Evolutionary conservation across 73 alveolate genomes (phyloP).

Genomic region (Paramecium sonneborni): DNA sequence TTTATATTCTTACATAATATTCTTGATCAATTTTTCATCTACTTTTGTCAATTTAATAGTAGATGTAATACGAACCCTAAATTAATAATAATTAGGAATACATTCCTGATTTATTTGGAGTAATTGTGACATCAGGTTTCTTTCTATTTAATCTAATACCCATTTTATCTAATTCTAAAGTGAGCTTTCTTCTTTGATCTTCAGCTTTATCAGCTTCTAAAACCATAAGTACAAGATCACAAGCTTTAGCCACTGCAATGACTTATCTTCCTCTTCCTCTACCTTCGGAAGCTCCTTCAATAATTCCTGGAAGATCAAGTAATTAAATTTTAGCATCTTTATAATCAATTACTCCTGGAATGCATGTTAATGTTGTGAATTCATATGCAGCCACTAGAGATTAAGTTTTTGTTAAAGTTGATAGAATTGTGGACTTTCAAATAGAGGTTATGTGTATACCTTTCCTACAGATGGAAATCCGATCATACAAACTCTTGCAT

Average conservation of each 20-base stretch:
- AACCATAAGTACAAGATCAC: constrained; percentile 98
- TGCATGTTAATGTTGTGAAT: constrained; percentile 99
- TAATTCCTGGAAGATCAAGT: constrained; percentile 99
- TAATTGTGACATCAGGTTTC: constrained; percentile 93
- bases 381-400: constrained; percentile 99
- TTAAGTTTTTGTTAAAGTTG: constrained; percentile 96
- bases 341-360: constrained; percentile 98
- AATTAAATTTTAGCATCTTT: constrained; percentile 98
- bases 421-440: constrained; percentile 92
- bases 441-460: constrained; percentile 61
- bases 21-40: constrained; percentile 93
- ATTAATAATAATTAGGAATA: constrained; percentile 62
- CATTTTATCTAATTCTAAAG: constrained; percentile 96
- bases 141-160: constrained; percentile 98
- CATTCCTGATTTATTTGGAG: constrained; percentile 92
- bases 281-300: constrained; percentile 99
- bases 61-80: constrained; percentile 76
- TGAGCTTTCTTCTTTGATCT: constrained; percentile 94
- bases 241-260: constrained; percentile 98
- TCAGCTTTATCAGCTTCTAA: constrained; percentile 99
- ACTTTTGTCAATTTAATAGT: constrained; percentile 93
- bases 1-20: constrained; percentile 93
- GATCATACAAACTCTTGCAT: constrained; percentile 99
- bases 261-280: constrained; percentile 99
- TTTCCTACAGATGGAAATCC: constrained; percentile 90